Percentiles rank a stretch among this genome's conserved stretches.
These are phyloP conservation scores for Globisporangium lucens DNA, from an alignment of 352 stramenopile species.

Conservation along the genomic window DNA sequence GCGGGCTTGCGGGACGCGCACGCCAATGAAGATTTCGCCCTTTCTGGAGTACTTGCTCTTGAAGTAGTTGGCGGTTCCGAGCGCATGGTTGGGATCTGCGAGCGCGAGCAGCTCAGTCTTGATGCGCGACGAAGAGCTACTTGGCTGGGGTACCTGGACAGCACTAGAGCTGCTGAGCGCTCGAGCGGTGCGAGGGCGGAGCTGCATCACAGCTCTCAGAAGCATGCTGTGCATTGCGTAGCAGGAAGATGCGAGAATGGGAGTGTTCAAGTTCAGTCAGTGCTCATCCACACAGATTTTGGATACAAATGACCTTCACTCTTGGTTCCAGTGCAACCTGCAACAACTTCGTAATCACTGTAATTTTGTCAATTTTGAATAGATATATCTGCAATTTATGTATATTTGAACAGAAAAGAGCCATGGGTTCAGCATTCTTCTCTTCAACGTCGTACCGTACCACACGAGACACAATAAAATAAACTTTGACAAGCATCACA, in stretches of 20 bases:
- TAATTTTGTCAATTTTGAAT: too few relatives aligned
- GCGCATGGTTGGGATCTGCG: slow-evolving; percentile 6
- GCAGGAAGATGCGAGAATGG: neutral
- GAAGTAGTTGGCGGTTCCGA: slow-evolving; percentile 12
- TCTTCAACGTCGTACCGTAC: neutral
- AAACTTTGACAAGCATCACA: neutral
- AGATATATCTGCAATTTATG: neutral
- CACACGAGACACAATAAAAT: neutral
- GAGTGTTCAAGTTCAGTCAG: neutral
- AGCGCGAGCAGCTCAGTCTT: slow-evolving; percentile 10
- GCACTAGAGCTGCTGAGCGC: neutral
- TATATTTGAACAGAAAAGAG: neutral
- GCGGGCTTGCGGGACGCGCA: slow-evolving; percentile 17
- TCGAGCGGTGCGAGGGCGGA: neutral
- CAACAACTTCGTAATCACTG: neutral
- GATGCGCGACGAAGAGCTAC: slow-evolving; percentile 4
- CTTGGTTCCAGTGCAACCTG: neutral
- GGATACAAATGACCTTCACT: neutral
- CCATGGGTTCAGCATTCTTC: neutral
- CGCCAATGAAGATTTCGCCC: slow-evolving; percentile 18
- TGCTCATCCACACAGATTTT: neutral
- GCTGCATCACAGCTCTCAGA: neutral
- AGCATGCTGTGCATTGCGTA: neutral
- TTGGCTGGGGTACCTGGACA: neutral
- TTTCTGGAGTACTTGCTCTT: slow-evolving; percentile 14